Evolutionary conservation across 106 monocot species (phyloP).

Genomic region (Triglochin maritima): DNA sequence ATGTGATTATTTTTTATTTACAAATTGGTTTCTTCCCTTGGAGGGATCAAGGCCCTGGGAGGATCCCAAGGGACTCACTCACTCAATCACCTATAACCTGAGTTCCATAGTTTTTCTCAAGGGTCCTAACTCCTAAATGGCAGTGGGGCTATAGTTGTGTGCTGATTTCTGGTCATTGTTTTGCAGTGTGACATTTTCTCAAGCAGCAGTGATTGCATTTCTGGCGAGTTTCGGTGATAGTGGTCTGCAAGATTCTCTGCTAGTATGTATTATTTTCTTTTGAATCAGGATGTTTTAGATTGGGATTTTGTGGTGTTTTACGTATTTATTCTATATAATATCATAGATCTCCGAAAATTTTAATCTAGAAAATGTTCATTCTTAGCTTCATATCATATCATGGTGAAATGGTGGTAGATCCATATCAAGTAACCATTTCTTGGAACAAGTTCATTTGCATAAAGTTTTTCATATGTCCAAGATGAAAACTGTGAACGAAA

Average conservation of each 20-base stretch:
- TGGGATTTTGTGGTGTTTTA: too few species aligned
- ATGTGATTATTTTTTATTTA: too few species aligned
- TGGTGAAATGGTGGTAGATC: too few species aligned
- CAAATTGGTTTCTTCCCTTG: neutral
- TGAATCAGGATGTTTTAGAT: too few species aligned
- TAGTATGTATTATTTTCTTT: constrained; percentile 30
- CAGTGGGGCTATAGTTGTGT: neutral
- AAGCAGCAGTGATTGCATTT: constrained; percentile 57
- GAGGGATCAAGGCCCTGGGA: too few species aligned
- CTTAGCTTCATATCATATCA: neutral
- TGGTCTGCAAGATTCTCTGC: constrained; percentile 58
- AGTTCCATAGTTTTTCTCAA: neutral
- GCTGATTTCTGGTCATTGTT: neutral
- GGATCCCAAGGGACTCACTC: neutral
- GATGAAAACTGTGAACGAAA: too few species aligned
- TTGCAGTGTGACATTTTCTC: constrained; percentile 54
- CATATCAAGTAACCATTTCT: too few species aligned
- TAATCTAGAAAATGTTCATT: neutral
- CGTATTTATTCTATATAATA: too few species aligned
- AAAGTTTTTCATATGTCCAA: too few species aligned
- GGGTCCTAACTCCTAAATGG: neutral
- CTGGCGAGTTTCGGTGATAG: constrained; percentile 55
- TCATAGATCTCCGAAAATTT: too few species aligned
- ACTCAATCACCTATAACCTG: neutral
- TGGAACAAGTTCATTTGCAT: too few species aligned